Conservation (phyloP, 192 early-diverging fungal species). For the Mortierella antarctica region DNA sequence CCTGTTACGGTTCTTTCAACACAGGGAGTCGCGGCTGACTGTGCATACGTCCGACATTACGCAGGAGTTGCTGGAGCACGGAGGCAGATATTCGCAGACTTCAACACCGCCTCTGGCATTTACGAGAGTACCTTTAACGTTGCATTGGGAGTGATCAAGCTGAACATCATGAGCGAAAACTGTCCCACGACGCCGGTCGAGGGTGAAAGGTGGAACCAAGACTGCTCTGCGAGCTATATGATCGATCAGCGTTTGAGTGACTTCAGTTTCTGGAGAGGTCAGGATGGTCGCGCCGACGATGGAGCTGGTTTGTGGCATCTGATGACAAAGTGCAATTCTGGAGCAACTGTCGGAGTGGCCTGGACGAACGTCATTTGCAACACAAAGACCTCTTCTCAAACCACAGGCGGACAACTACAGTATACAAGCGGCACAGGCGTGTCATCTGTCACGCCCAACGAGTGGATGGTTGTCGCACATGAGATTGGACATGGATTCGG, state of each 20-base stretch:
- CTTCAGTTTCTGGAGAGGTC: conserved; percentile 89
- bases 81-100: conserved; percentile 82
- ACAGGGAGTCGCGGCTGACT: conserved; percentile 80
- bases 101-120: conserved; percentile 82
- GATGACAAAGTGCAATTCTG: conserved; percentile 85
- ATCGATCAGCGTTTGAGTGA: conserved; percentile 84
- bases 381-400: conserved; percentile 37
- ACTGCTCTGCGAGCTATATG: conserved; percentile 75
- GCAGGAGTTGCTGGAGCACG: conserved; percentile 64
- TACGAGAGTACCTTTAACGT: conserved; percentile 91
- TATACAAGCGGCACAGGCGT: conserved; percentile 88
- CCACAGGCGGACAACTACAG: conserved; percentile 28
- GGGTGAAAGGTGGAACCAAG: conserved; percentile 78
- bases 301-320: conserved; percentile 91
- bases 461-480: conserved; percentile 98
- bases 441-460: conserved; percentile 81
- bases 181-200: conserved; percentile 64
- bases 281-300: conserved; percentile 63
- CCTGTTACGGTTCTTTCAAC: not conserved
- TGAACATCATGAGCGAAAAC: conserved; percentile 72
- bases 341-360: conserved; percentile 85
- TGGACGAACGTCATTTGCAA: conserved; percentile 85
- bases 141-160: conserved; percentile 80
- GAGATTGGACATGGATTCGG: conserved; percentile 94
- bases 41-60: conserved; percentile 71